These are phyloP conservation scores for Chytriomyces sp. DNA, from an alignment of 192 early-diverging fungal species.

Conservation along the genomic window DNA sequence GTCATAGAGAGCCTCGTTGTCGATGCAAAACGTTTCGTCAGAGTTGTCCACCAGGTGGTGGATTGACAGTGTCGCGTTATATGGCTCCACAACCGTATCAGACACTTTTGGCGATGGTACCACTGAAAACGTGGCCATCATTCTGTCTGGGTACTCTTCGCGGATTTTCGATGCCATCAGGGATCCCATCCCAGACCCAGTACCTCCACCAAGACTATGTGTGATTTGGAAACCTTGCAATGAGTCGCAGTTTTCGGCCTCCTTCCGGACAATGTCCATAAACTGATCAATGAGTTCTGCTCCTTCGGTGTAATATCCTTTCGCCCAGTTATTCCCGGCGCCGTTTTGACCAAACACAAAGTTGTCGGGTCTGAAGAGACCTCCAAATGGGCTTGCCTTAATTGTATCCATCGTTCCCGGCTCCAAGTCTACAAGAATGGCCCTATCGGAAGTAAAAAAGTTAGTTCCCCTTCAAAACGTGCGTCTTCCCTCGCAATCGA, in stretches of 20 bases:
- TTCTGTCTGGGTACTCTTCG: constrained; percentile 99
- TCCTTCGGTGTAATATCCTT: constrained; percentile 99
- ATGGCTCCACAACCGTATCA: constrained; percentile 98
- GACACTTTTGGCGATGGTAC: constrained; percentile 97
- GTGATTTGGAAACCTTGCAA: constrained; percentile 99
- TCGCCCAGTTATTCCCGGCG: constrained; percentile 99
- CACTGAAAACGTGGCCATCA: constrained; percentile 98
- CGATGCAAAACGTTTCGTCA: constrained; percentile 99
- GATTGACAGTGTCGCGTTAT: constrained; percentile 96
- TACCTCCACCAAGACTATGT: constrained; percentile 97
- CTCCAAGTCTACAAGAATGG: constrained; percentile 96
- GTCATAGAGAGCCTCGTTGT: constrained; percentile 99
- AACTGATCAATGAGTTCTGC: constrained; percentile 96
- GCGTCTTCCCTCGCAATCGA: not conserved
- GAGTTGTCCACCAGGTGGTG: constrained; percentile 99
- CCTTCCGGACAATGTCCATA: constrained; percentile 94
- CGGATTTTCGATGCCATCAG: constrained; percentile 96
- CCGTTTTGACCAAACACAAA: constrained; percentile 93
- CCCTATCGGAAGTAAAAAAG: constrained; percentile 14
- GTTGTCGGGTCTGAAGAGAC: constrained; percentile 97
- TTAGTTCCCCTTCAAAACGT: not conserved
- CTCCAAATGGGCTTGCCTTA: constrained; percentile 76
- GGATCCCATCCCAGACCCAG: constrained; percentile 96
- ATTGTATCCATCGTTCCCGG: constrained; percentile 94
- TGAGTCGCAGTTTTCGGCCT: constrained; percentile 94